Base-by-base conservation (phyloP, 2,329 filamentous ascomycete species). In the Pyrenochaeta sp. region DNA sequence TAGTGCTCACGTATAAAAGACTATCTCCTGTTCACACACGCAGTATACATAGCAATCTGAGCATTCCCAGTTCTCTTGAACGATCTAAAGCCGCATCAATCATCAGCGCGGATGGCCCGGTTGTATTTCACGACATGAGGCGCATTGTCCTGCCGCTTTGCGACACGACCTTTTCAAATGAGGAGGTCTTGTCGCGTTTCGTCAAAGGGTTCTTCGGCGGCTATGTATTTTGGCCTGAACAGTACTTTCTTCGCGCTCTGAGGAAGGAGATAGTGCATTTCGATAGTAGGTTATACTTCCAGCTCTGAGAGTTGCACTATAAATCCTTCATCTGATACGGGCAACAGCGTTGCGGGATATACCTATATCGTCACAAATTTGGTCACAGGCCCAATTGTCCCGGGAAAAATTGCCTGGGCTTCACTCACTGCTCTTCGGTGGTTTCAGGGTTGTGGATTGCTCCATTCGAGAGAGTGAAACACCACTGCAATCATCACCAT, bases 121-220 rank as follows among this genome's bases (percentile, higher is more conserved):
- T 42, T 4, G 4, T 49, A 11, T 20, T 46, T 18, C 21, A 45
- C 7, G 51, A 53, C 27, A 39, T 44, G 10, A 50, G 56, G 7
- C 43, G 18, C 18, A 53, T 50, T 17, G 50, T 35, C 3, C 2
- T 60, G 10, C 14, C 31, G 1, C 14, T 63, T 4, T 46, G 44
- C n/a, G 12, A 30, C 23, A 27, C 4, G 23, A 9, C 15, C 14
- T 4, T 1, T 58, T 37, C 44, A 2, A 52, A 61, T 46, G 58
- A 61, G 21, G 42, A 37, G 10, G 39, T 61, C 5, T 21, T 63
- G 4, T 53, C 54, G 17, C 42, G 37, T 18, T 63, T 59, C 32
- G 40, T 59, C 1, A 57, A 59, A 21, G 60, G 58, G 11, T 63
- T 61, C 37, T 63, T 61, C 36, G 60, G 58, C 1, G 55, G 60